Evolutionary conservation across 2,329 filamentous ascomycete species (phyloP), one percentile per base, ranked within the genome.

Genomic region (Aureobasidium zeae): DNA sequence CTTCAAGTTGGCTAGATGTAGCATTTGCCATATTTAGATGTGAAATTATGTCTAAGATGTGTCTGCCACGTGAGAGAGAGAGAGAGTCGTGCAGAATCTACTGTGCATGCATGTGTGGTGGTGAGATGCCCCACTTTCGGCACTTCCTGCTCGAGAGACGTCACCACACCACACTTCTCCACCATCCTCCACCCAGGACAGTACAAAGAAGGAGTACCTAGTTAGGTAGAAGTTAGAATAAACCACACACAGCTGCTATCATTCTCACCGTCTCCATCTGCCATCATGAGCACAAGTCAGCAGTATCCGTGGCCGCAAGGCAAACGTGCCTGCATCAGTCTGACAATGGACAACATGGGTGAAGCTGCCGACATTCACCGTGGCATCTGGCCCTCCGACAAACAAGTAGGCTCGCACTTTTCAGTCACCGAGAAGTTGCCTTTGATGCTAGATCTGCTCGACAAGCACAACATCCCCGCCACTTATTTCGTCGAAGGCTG

Each of bases 281-380:
- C n/a, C 26, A 31, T 16, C 36, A 39, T 39, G 36, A 38, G 25
- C 25, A 30, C n/a, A 15, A 17, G 34, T 19, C 38, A 44, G 26
- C 20, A 37, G 38, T 34, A 26, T 11, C 43, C 29, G 30, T 61
- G 58, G 58, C 57, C 57, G 1, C 41, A 53, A n/a, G 48, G 48
- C 34, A 52, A 52, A 16, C 47, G 35, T 12, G 55, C 57, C 17
- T 51, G 54, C 41, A 52, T 61, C 17, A 50, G 50, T 13, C 38
- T 60, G 29, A 61, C 58, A 11, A 47, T 61, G 20, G 58, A 61
- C 53, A 61, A 61, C 47, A 56, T 60, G 53, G 58, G 56, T 26
- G 58, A 61, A 52, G 58, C 57, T 11, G 58, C 58, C 13, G 58
- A 61, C 36, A 36, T 61, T 0, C 50, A 61, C 33, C 51, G 58